These are phyloP conservation scores for Aspergillus pseudoterreus DNA, from an alignment of 2,329 filamentous ascomycete genomes.

Conservation along the genomic window DNA sequence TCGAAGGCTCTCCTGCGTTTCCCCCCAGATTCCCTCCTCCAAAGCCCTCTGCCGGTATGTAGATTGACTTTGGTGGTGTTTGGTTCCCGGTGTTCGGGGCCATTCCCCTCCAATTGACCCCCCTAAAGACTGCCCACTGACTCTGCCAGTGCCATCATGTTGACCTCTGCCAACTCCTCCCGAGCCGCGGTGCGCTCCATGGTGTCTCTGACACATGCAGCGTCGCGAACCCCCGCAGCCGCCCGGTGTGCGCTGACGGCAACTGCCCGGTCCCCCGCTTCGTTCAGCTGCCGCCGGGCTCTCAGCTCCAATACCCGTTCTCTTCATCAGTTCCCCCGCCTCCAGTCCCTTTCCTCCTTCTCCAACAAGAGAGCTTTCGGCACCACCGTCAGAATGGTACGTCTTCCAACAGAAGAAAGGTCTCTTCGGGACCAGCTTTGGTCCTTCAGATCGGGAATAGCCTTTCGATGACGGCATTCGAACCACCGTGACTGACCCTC, in stretches of 20 bases:
- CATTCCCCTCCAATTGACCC: background rate
- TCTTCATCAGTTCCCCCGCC: conserved; percentile 32
- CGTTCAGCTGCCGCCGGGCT: conserved; percentile 22
- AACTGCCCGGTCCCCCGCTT: conserved; percentile 28
- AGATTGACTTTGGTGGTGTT: too few species aligned
- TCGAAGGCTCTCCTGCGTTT: background rate
- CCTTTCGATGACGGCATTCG: background rate
- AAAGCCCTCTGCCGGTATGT: too few species aligned
- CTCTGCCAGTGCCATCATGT: conserved; percentile 23
- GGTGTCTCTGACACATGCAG: conserved; percentile 35
- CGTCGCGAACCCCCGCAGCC: conserved; percentile 26
- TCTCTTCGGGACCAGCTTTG: background rate
- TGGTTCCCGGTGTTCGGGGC: background rate
- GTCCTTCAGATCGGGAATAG: background rate
- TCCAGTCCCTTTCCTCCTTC: conserved; percentile 30
- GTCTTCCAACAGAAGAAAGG: conserved; percentile 1
- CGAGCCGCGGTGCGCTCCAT: conserved; percentile 38
- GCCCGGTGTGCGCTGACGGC: conserved; percentile 26
- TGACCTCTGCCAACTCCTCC: conserved; percentile 27
- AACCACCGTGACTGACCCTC: conserved; percentile 8
- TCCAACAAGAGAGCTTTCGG: conserved; percentile 34
- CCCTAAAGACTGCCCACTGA: background rate
- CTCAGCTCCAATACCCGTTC: conserved; percentile 30
- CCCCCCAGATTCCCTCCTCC: background rate
- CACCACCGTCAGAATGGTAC: conserved; percentile 38